phyloP scores from a whole-genome alignment of 2,329 filamentous ascomycete species.

The Pyricularia sp. region DNA sequence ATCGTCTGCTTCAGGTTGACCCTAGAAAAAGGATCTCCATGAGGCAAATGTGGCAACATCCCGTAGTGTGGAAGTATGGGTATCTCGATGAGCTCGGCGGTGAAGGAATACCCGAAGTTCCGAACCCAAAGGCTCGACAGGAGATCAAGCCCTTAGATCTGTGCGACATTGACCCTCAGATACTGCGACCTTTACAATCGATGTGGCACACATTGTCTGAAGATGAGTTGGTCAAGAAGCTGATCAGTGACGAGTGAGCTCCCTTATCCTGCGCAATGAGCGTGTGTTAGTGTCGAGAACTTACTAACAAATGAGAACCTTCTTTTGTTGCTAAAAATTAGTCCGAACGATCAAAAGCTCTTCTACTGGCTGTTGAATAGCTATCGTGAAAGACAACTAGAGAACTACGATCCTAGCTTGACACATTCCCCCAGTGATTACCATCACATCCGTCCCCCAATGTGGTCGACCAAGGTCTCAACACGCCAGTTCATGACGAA shows the following conservation, averaged over 20 bases:
- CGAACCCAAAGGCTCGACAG: slow-evolving; percentile 16
- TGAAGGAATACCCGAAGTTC: not conserved
- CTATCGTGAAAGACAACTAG: slow-evolving; percentile 72
- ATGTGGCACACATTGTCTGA: slow-evolving; percentile 82
- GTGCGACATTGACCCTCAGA: slow-evolving; percentile 64
- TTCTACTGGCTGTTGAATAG: slow-evolving; percentile 79
- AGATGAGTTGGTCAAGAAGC: slow-evolving; percentile 53
- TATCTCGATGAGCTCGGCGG: slow-evolving; percentile 53
- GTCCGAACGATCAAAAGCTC: slow-evolving; percentile 78
- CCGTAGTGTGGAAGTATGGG: slow-evolving; percentile 74
- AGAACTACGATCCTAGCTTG: slow-evolving; percentile 72
- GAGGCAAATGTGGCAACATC: slow-evolving; percentile 72
- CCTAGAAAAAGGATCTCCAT: slow-evolving; percentile 70
- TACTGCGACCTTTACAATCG: slow-evolving; percentile 74
- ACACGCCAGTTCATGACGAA: slow-evolving; percentile 44
- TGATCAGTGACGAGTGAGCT: slow-evolving; percentile 52
- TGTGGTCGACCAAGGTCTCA: slow-evolving; percentile 46
- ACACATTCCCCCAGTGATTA: slow-evolving; percentile 85
- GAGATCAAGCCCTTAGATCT: slow-evolving; percentile 42
- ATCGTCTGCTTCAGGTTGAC: slow-evolving; percentile 64
- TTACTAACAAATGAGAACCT: not conserved
- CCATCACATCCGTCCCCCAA: slow-evolving; percentile 56
- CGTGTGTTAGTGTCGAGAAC: not conserved
- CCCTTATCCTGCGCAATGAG: not conserved
- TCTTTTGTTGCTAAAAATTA: slow-evolving; percentile 18